phyloP scores from a whole-genome alignment of 192 early-diverging fungal species.

The Lobosporangium transversale region DNA sequence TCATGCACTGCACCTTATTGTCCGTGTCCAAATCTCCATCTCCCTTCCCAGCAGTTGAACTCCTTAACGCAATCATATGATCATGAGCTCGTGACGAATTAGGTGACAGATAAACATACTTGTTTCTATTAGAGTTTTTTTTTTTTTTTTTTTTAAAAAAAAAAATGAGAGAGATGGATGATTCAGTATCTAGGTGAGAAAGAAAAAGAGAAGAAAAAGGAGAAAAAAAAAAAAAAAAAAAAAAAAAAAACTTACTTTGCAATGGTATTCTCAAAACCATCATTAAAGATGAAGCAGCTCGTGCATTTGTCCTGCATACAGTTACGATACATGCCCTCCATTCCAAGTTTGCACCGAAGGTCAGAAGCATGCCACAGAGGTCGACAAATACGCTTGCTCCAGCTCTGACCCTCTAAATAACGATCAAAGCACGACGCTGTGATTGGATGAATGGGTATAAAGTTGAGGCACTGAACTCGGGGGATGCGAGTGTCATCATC shows the following conservation, averaged over 20 bases:
- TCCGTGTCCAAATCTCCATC: not conserved
- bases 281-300: slow-evolving; percentile 50
- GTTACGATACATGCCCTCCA: slow-evolving; percentile 51
- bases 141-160: too few relatives aligned
- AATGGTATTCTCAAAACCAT: slow-evolving; percentile 40
- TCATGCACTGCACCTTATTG: slow-evolving; percentile 48
- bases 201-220: too few relatives aligned
- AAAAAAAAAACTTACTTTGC: slow-evolving; percentile 29
- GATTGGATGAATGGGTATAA: slow-evolving; percentile 51
- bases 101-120: slow-evolving; percentile 36
- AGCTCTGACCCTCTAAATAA: slow-evolving; percentile 38
- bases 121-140: slow-evolving; percentile 19
- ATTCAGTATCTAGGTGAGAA: too few relatives aligned
- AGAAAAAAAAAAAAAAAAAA: too few relatives aligned
- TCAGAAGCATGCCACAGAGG: slow-evolving; percentile 52
- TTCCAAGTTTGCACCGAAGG: slow-evolving; percentile 40
- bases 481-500: slow-evolving; percentile 22
- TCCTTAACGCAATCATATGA: slow-evolving; percentile 1
- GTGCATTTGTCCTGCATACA: slow-evolving; percentile 54
- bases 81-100: slow-evolving; percentile 37
- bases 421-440: slow-evolving; percentile 45
- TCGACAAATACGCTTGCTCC: slow-evolving; percentile 46
- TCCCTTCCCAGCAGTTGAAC: slow-evolving; percentile 6
- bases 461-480: slow-evolving; percentile 43
- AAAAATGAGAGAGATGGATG: too few relatives aligned